Conservation (phyloP, 2,329 filamentous ascomycete genomes). For the Fusarium sp. region DNA sequence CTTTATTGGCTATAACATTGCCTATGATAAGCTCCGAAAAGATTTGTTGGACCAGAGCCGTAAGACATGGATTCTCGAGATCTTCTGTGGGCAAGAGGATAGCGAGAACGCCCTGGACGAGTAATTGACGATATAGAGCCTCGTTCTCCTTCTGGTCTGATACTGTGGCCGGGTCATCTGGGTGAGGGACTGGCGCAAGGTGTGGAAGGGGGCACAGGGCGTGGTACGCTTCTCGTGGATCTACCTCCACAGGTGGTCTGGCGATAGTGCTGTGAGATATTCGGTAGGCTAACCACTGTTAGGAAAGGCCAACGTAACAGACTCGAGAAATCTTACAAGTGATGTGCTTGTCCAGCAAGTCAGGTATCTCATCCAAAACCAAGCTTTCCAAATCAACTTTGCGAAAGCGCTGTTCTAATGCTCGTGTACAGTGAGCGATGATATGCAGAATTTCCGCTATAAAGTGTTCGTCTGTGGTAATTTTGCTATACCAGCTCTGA, state of each 20-base stretch:
- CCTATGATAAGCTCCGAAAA: conserved; percentile 91
- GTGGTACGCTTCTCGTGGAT: conserved; percentile 82
- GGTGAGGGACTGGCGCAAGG: conserved; percentile 79
- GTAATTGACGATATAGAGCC: conserved; percentile 83
- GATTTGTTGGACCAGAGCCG: conserved; percentile 86
- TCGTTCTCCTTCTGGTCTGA: conserved; percentile 81
- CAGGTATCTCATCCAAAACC: conserved; percentile 88
- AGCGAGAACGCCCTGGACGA: conserved; percentile 85
- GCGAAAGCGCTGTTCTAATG: conserved; percentile 86
- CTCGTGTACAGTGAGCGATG: conserved; percentile 91
- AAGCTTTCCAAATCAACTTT: conserved; percentile 86
- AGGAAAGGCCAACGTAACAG: conserved; percentile 24
- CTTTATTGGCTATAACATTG: conserved; percentile 81
- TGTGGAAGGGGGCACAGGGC: conserved; percentile 84
- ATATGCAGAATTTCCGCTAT: conserved; percentile 89
- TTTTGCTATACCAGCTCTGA: conserved; percentile 91
- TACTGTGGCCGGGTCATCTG: conserved; percentile 63
- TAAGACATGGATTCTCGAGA: conserved; percentile 86
- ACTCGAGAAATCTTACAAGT: conserved; percentile 67
- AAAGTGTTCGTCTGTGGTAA: conserved; percentile 91
- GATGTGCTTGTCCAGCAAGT: conserved; percentile 83
- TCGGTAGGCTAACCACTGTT: conserved; percentile 73
- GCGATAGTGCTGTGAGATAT: conserved; percentile 71
- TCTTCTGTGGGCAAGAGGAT: conserved; percentile 93
- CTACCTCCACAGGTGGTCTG: conserved; percentile 70